Percentiles rank a stretch among this genome's conserved stretches.
phyloP scores from a whole-genome alignment of 192 early-diverging fungal species.

The Backusella morwellensis region DNA sequence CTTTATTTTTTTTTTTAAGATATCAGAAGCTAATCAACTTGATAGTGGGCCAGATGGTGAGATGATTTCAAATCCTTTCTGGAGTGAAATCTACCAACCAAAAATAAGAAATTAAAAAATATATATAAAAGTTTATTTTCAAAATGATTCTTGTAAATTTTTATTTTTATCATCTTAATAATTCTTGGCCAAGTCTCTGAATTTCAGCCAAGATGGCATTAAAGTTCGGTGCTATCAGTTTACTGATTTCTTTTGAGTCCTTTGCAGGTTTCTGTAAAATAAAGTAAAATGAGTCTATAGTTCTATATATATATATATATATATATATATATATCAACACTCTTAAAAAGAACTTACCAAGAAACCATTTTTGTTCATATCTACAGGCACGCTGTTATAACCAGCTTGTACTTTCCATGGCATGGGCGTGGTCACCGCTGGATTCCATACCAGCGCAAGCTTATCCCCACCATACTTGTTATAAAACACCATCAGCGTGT shows the following conservation, averaged over 20 bases:
- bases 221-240: slow-evolving; percentile 58
- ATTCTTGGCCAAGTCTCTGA: slow-evolving; percentile 45
- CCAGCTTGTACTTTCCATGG: slow-evolving; percentile 65
- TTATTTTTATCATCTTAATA: neutral
- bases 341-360: slow-evolving; percentile 36
- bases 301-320: too few relatives aligned
- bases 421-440: slow-evolving; percentile 44
- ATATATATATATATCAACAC: too few relatives aligned
- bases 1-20: neutral
- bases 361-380: slow-evolving; percentile 41
- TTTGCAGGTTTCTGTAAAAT: slow-evolving; percentile 29
- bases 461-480: slow-evolving; percentile 72
- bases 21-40: too few relatives aligned
- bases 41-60: neutral
- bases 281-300: neutral
- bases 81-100: slow-evolving; percentile 1
- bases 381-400: slow-evolving; percentile 56
- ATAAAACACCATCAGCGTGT: slow-evolving; percentile 68
- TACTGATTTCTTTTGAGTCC: slow-evolving; percentile 26
- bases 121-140: neutral
- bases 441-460: slow-evolving; percentile 72
- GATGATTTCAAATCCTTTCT: neutral
- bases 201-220: slow-evolving; percentile 65
- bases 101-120: slow-evolving; percentile 3
- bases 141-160: neutral